phyloP scores from a whole-genome alignment of 345 rosid genomes.

The Citrus australasica region DNA sequence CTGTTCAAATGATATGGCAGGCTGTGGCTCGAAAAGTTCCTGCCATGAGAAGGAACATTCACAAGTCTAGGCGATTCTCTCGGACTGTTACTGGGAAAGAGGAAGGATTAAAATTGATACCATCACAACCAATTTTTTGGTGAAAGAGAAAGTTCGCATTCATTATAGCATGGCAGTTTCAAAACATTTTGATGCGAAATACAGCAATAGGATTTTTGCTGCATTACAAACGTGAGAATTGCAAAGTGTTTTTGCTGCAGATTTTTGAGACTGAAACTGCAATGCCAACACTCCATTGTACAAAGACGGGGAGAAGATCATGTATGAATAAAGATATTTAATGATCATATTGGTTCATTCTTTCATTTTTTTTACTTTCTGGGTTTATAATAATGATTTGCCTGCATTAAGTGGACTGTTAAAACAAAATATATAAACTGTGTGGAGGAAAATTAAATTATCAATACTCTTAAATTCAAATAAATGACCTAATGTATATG shows the following conservation, averaged over 20 bases:
- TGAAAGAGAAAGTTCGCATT: slow-evolving; percentile 19
- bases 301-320: not conserved
- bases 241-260: slow-evolving; percentile 7
- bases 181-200: not conserved
- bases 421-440: not conserved
- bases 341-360: slow-evolving; percentile 7
- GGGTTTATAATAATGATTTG: not conserved
- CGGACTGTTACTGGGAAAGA: slow-evolving; percentile 18
- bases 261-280: slow-evolving; percentile 4
- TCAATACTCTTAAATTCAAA: too few relatives aligned
- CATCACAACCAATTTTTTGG: slow-evolving; percentile 53
- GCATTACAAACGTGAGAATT: slow-evolving; percentile 17
- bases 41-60: slow-evolving; percentile 50
- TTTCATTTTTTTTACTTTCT: not conserved
- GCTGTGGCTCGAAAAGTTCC: slow-evolving; percentile 79
- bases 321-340: slow-evolving; percentile 1
- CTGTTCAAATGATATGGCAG: slow-evolving; percentile 94
- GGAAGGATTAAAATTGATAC: slow-evolving; percentile 26
- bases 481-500: too few relatives aligned
- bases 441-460: not conserved
- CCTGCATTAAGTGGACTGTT: not conserved
- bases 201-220: not conserved
- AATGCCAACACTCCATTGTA: slow-evolving; percentile 7
- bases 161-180: not conserved
- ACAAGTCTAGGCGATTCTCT: slow-evolving; percentile 55